These are phyloP conservation scores for Mesostigma viride DNA, from an alignment of 139 green algal genomes.

Conservation along the genomic window DNA sequence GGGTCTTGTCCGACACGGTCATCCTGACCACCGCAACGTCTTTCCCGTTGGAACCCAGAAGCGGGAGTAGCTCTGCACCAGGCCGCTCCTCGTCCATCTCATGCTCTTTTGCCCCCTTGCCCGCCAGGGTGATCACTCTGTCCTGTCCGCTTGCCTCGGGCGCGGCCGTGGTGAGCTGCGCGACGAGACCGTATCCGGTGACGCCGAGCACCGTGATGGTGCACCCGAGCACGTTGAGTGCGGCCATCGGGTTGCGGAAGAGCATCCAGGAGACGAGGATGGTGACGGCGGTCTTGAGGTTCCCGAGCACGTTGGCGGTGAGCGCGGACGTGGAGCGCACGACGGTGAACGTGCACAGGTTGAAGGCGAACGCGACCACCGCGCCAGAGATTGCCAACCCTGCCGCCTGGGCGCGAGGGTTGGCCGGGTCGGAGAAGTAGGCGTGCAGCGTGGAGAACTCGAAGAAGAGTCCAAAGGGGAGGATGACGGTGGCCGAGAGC, in stretches of 20 bases:
- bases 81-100: no score
- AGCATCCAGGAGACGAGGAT: slow-evolving; percentile 25
- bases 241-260: slow-evolving; percentile 25
- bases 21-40: no score
- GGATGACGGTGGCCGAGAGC: not conserved
- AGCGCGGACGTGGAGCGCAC: slow-evolving; percentile 13
- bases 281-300: slow-evolving; percentile 24
- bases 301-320: slow-evolving; percentile 27
- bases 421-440: not conserved
- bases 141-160: no score
- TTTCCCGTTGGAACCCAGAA: no score
- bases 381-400: not conserved
- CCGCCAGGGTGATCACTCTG: no score
- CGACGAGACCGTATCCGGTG: slow-evolving; percentile 23
- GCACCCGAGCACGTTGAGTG: slow-evolving; percentile 9
- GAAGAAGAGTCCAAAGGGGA: slow-evolving; percentile 10
- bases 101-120: no score
- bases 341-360: slow-evolving; percentile 24
- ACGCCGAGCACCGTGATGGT: slow-evolving; percentile 17
- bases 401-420: not conserved
- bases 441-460: not conserved
- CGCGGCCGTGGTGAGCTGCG: no score
- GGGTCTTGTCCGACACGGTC: no score
- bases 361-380: slow-evolving; percentile 20
- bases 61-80: no score